A percentile compares a stretch with the other conserved stretches of the same genome.
Conservation (phyloP, 1,139 yeast species). For the Taphrina populina region DNA sequence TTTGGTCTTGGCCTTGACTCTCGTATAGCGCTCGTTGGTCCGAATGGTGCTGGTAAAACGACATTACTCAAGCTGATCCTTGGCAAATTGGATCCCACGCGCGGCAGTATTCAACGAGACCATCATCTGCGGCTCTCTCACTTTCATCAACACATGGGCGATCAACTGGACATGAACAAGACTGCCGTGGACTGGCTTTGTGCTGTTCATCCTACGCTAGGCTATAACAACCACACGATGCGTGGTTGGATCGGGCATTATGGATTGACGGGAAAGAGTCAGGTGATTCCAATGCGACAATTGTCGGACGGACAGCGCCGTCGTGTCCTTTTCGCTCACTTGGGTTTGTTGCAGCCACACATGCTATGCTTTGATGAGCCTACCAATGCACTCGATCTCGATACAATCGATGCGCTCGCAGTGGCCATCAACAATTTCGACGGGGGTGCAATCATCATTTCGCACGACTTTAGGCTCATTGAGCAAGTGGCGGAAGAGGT, state of each 20-base stretch:
- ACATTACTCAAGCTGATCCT: constrained; percentile 94
- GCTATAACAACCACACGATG: constrained; percentile 51
- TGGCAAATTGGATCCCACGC: constrained; percentile 83
- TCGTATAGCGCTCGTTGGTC: constrained; percentile 95
- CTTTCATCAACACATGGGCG: constrained; percentile 98
- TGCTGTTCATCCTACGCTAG: constrained; percentile 89
- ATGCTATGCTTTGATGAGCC: constrained; percentile 97
- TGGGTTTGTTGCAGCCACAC: constrained; percentile 93
- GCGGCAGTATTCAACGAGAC: constrained; percentile 94
- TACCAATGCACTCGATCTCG: constrained; percentile 98
- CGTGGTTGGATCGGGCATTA: constrained; percentile 70
- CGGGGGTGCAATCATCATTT: constrained; percentile 98
- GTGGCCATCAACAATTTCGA: constrained; percentile 90
- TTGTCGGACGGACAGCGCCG: constrained; percentile 99
- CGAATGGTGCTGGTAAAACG: constrained; percentile 99
- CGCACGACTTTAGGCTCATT: constrained; percentile 97
- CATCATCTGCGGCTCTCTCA: constrained; percentile 97
- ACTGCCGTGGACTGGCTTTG: constrained; percentile 95
- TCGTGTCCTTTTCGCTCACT: constrained; percentile 93
- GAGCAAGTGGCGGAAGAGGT: constrained; percentile 93
- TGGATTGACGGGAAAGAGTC: constrained; percentile 98
- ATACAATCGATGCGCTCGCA: constrained; percentile 96
- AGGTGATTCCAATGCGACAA: constrained; percentile 98
- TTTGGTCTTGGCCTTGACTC: constrained; percentile 99
- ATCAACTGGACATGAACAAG: constrained; percentile 92